Conservation (phyloP, 148 eudicot species). For the Chenopodium album region DNA sequence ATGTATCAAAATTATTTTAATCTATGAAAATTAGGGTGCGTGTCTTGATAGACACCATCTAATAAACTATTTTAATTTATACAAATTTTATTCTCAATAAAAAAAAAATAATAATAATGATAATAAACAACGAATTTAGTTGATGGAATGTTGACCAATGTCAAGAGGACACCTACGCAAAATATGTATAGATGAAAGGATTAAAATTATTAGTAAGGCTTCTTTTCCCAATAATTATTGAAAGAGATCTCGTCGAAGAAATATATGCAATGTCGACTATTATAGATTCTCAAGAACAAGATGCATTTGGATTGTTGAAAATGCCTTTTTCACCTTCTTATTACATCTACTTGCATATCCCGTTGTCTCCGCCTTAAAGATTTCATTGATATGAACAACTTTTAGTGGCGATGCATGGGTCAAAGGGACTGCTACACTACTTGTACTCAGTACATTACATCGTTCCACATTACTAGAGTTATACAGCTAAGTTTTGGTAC, state of each 20-base stretch:
- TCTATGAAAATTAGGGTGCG: no score
- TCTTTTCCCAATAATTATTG: constrained; percentile 29
- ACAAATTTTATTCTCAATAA: no score
- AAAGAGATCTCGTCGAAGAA: constrained; percentile 21
- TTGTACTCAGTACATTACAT: not conserved
- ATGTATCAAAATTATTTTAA: not conserved
- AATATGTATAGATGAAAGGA: not conserved
- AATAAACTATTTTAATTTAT: not conserved
- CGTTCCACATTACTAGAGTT: not conserved
- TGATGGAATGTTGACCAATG: constrained; percentile 18
- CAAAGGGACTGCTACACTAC: not conserved
- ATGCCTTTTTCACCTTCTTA: not conserved
- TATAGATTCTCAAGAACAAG: constrained; percentile 20
- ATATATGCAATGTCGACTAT: constrained; percentile 18
- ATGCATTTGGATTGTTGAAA: constrained; percentile 22
- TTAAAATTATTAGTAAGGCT: constrained; percentile 16
- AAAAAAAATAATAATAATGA: no score
- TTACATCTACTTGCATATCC: constrained; percentile 6
- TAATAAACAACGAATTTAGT: constrained; percentile 2
- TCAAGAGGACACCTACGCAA: constrained; percentile 4
- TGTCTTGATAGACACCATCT: no score
- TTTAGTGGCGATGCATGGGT: not conserved
- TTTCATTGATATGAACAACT: not conserved
- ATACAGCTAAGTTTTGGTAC: no score
- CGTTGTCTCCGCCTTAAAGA: constrained; percentile 16